These are phyloP conservation scores for Metarhizium album DNA, from an alignment of 2,329 filamentous ascomycete genomes.

Conservation along the genomic window DNA sequence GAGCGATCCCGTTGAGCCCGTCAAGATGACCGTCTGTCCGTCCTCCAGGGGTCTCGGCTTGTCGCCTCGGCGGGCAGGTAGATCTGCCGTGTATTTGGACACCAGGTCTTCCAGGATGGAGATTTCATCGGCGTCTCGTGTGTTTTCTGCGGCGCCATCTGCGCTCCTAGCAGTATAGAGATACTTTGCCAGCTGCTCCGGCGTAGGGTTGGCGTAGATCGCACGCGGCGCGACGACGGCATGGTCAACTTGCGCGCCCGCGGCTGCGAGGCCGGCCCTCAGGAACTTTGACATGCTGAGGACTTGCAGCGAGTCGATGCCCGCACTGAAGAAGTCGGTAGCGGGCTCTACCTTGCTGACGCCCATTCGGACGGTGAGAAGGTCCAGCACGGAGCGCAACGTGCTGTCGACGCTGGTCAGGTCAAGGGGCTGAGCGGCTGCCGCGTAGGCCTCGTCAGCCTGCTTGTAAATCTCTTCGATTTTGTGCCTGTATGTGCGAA, in stretches of 20 bases:
- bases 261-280: constrained; percentile 9
- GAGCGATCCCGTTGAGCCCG: constrained; percentile 80
- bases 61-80: constrained; percentile 10
- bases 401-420: constrained; percentile 13
- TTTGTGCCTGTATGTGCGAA: constrained; percentile 30
- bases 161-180: constrained; percentile 2
- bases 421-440: constrained; percentile 8
- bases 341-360: constrained; percentile 12
- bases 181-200: constrained; percentile 14
- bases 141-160: constrained; percentile 1
- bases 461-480: constrained; percentile 31
- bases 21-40: constrained; percentile 59
- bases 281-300: constrained; percentile 15
- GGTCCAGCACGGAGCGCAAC: constrained; percentile 14
- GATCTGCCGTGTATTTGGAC: constrained; percentile 19
- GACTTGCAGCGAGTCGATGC: constrained; percentile 30
- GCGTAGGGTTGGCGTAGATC: constrained; percentile 21
- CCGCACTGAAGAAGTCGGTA: constrained; percentile 26
- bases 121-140: neutral
- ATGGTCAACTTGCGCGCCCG: constrained; percentile 8
- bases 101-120: constrained; percentile 11
- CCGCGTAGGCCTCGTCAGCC: constrained; percentile 6
- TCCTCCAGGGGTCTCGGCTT: constrained; percentile 17
- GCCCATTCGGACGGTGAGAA: constrained; percentile 9
- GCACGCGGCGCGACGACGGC: constrained; percentile 12